A percentile compares a stretch with the other conserved stretches of the same genome.
Evolutionary conservation across 345 rosid species (phyloP).

Genomic region (Aurinia saxatilis): DNA sequence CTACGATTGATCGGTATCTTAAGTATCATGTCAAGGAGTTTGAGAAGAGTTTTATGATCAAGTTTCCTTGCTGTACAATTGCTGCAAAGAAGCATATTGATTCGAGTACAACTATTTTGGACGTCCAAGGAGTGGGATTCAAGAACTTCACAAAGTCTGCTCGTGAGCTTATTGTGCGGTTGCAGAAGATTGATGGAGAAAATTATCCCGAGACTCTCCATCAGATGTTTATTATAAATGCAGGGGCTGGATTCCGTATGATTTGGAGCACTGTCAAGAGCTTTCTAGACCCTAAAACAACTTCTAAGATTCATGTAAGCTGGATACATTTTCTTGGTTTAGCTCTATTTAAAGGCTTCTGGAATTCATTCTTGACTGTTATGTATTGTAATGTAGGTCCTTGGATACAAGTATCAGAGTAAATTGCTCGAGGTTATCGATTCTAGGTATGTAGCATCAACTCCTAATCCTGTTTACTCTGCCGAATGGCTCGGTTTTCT

Average conservation of each 20-base stretch:
- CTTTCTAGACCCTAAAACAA: constrained; percentile 95
- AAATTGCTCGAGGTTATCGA: constrained; percentile 91
- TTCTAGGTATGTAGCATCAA: constrained; percentile 40
- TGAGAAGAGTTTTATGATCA: constrained; percentile 71
- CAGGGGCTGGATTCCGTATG: constrained; percentile 87
- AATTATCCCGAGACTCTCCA: constrained; percentile 99
- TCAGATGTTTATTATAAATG: constrained; percentile 97
- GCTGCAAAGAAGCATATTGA: constrained; percentile 97
- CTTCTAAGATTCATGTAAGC: constrained; percentile 90
- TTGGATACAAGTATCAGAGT: constrained; percentile 85
- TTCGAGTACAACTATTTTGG: constrained; percentile 91
- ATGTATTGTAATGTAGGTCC: constrained; percentile 46
- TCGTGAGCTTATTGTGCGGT: constrained; percentile 76
- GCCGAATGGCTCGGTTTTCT: neutral
- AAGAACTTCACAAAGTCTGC: constrained; percentile 93
- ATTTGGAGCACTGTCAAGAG: constrained; percentile 84
- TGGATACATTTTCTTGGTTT: neutral
- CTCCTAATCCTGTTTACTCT: neutral
- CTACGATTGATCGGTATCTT: constrained; percentile 74
- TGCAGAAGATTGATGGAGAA: constrained; percentile 96
- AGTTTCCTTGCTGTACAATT: constrained; percentile 90
- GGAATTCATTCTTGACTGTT: neutral
- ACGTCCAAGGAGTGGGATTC: constrained; percentile 55
- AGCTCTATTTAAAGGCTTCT: neutral
- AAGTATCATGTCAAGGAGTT: constrained; percentile 93